Conservation (phyloP, 208 protist genomes). For the Leishmania martiniquensis region DNA sequence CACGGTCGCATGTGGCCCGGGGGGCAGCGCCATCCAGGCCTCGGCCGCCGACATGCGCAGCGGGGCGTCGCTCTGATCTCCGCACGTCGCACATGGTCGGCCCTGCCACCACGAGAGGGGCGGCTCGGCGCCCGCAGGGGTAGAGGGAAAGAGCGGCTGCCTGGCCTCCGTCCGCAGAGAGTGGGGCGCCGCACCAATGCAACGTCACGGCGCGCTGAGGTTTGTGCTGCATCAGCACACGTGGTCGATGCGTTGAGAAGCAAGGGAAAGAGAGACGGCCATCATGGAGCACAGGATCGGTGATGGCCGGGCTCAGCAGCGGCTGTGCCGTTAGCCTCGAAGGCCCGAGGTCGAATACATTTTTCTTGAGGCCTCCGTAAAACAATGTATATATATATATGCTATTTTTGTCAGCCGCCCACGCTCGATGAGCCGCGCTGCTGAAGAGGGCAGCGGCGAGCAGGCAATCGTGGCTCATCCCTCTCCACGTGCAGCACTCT, state of each 20-base stretch:
- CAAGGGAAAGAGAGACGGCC: background rate
- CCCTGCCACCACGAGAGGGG: background rate
- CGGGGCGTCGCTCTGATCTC: background rate
- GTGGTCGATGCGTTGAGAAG: background rate
- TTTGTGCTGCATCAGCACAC: background rate
- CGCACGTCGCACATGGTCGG: background rate
- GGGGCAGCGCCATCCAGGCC: background rate
- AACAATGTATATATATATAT: background rate
- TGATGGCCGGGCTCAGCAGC: background rate
- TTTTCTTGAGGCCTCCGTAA: background rate
- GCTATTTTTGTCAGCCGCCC: too few relatives aligned
- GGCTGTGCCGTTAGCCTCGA: background rate
- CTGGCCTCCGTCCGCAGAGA: background rate
- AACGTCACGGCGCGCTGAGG: background rate
- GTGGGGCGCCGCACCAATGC: background rate
- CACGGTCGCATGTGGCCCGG: background rate
- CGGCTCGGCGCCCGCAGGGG: background rate
- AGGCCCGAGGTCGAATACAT: background rate
- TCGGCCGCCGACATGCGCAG: background rate
- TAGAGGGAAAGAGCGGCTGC: too few relatives aligned
- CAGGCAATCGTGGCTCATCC: background rate
- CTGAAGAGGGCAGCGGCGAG: background rate
- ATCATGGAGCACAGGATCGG: background rate
- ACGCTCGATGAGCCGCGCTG: background rate
- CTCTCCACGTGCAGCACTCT: background rate